Conservation (phyloP, 306 rosid species). For the Quercus alba region DNA sequence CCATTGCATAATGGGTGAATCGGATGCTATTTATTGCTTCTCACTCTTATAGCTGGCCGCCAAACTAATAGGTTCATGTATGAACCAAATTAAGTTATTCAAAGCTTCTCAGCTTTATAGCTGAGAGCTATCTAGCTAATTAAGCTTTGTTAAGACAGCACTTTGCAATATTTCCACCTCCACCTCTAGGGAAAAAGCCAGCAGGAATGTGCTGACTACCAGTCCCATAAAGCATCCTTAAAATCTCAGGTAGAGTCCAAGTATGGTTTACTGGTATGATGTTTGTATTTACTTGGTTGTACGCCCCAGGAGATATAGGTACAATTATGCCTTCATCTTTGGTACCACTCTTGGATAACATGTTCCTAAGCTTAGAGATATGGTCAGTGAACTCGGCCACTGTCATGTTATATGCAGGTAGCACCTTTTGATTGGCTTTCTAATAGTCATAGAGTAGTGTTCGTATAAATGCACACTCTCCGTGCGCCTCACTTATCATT, state of each 20-base stretch:
- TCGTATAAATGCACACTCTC: not conserved
- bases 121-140: not conserved
- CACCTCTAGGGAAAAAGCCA: constrained; percentile 24
- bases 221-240: constrained; percentile 7
- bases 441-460: not conserved
- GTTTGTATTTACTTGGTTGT: no score
- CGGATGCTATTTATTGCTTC: no score
- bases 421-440: constrained; percentile 3
- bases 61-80: no score
- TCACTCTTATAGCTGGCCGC: no score
- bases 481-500: no score
- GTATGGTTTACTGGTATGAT: constrained; percentile 6
- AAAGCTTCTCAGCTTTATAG: no score
- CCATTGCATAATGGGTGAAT: no score
- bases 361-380: constrained; percentile 7
- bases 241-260: constrained; percentile 9
- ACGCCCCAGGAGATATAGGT: constrained; percentile 9
- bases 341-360: constrained; percentile 9
- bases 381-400: constrained; percentile 23
- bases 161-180: constrained; percentile 17
- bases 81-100: no score
- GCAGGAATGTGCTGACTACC: constrained; percentile 15
- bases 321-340: constrained; percentile 30
- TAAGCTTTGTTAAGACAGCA: not conserved
- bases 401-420: constrained; percentile 9